Evolutionary conservation across 2,329 filamentous ascomycete species (phyloP), one percentile per base, ranked within the genome.

Genomic region (Calycina herbarum): DNA sequence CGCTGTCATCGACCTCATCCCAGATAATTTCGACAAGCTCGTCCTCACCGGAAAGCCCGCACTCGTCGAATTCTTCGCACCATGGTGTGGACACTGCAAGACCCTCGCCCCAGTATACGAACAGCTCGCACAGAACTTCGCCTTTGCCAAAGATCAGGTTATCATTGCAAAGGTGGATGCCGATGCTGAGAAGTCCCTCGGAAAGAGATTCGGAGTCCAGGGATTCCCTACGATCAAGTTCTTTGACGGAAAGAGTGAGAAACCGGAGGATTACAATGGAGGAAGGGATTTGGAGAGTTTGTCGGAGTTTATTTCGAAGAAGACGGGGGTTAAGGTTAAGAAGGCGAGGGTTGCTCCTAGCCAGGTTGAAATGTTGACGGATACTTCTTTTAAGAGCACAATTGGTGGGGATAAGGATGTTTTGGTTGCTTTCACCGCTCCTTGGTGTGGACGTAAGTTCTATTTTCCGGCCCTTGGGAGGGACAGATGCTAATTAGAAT

Each of bases 71-170:
- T 99, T 99, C 86, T 98, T 96, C 77, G 95, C 95, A 40, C 94
- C 94, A 29, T 99, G 95, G 95, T 99, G 95, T 77, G 96, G 95
- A 38, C 95, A 99, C 85, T 99, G 95, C 92, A 98, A 98, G 86
- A 96, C 83, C 76, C 90, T 99, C 40, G 95, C 95, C 17, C 96
- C 95, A 60, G 83, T 96, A 66, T 99, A 96, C 80, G 95, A 99
- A 78, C 92, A 99, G 77, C 88, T 99, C 56, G 95, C 88, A 58
- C 78, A 83, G 60, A 82, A 83, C 54, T 96, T 94, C 78, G 88
- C 90, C 70, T 88, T 86, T 75, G 88, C 88, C 70, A 86, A 86
- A 75, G 82, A 86, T 76, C 86, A 90, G 78, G 87, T 99, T 64
- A 89, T 89, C 76, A 93, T 99, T 76, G 95, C 91, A 73, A 99